Evolutionary conservation across 2,329 filamentous ascomycete genomes (phyloP), one percentile per base, ranked within the genome.

Genomic region (Cordyceps javanica): DNA sequence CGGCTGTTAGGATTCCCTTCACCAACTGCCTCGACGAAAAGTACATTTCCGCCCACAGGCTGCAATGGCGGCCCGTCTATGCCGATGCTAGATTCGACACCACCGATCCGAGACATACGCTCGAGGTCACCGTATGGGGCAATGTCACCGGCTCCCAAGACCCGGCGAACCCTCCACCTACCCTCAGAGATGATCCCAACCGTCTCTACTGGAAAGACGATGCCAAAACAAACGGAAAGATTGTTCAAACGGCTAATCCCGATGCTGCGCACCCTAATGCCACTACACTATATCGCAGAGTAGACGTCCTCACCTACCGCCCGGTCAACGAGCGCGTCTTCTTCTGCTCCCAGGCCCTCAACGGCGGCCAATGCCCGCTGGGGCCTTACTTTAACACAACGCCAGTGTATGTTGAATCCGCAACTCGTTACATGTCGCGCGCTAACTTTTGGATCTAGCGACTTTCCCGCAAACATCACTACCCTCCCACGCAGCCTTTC

Each of bases 121-220:
- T 99, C 50, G 85, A 82, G 61, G 76, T 97, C 57, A 94, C 86
- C 1, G 82, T 96, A 48, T 97, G 91, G 76, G 93, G 92, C 53
- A 97, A 97, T 72, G 91, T 97, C 30, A 89, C 87, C 9, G 94
- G 94, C 48, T 83, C 87, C 52, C 78, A 81, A 45, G 77, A 78
- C 2, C 68, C 73, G 13, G 74, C 76, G n/a, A 60, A 72, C 2
- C 81, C 91, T 55, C 91, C 90, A 34, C 66, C 82, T 0, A 72
- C 80, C 19, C 26, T 44, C 28, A 6, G 9, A 3, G 71, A 80
- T 64, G 80, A 83, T 67, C 71, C 82, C 0, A 44, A 58, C 26
- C 23, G 41, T 28, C 28, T 45, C 16, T 73, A 77, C 48, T 90
- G 91, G 89, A 69, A 64, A 2, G 77, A 94, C 67, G 67, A 77